Evolutionary conservation across 2,329 filamentous ascomycete genomes (phyloP), one percentile per base, ranked within the genome.

Genomic region (Stagonosporopsis vannaccii): DNA sequence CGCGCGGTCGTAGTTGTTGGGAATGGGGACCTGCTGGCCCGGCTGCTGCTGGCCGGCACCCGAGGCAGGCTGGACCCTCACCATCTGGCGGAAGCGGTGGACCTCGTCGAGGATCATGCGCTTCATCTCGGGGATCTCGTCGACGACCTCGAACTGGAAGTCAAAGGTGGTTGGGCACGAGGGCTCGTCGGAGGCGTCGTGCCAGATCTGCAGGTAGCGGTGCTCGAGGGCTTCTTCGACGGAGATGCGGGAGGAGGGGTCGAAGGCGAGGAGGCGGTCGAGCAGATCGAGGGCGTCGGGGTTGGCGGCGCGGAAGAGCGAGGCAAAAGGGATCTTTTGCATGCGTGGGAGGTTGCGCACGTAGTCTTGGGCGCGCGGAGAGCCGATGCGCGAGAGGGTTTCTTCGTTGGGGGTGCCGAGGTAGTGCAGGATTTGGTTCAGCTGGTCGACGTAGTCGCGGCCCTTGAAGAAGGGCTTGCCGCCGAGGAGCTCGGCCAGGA

Each of bases 401-500:
- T 96, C 92, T 78, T 98, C 94, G 73, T 94, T 96, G 36, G 95
- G 95, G 1, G 94, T 99, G 62, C 95, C 95, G 50, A 99, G 89
- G 76, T 96, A 97, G 82, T 98, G 93, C 52, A 99, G 85, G 73
- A 99, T 99, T 80, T 99, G 95, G 84, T 99, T 99, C 64, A 99
- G 87, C 82, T 99, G 95, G 79, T 99, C 95, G 77, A 99, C 95
- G 73, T 99, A 99, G 81, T 99, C 95, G 60, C 95, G 91, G 56
- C 95, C 95, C 81, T 99, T 99, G 85, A 99, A 98, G 84, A 99
- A 99, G 39, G 95, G 95, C 58, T 96, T 90, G 58, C 95, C 94
- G 61, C 95, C 95, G 32, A 99, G 87, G 12, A 99, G 87, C 78
- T 99, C 95, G 50, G 95, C 95, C 50, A 99, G 86, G 70, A 99